Conservation (phyloP, 2,329 filamentous ascomycete genomes). For the Colletotrichum coccodes region DNA sequence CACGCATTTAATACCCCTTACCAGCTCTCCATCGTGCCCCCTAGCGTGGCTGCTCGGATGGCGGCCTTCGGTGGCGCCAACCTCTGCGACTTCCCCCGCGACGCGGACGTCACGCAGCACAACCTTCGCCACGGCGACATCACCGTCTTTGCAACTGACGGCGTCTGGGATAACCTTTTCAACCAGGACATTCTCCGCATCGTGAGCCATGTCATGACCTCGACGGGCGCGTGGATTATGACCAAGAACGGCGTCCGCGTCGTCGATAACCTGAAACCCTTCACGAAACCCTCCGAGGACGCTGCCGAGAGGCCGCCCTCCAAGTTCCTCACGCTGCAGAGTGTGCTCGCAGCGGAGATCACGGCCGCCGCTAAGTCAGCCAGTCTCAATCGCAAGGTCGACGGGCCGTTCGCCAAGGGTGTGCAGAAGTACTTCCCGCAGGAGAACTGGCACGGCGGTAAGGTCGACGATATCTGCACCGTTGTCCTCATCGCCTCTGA, state of each 20-base stretch:
- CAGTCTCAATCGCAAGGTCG: conserved; percentile 81
- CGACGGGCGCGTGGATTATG: conserved; percentile 78
- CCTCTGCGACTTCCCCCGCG: conserved; percentile 83
- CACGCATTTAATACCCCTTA: conserved; percentile 98
- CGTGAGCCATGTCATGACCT: conserved; percentile 80
- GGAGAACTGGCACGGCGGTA: conserved; percentile 90
- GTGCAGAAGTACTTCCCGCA: conserved; percentile 88
- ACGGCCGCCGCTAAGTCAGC: conserved; percentile 85
- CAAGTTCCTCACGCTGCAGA: conserved; percentile 70
- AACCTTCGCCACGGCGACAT: conserved; percentile 89
- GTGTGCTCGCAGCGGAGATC: conserved; percentile 81
- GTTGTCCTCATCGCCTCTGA: conserved; percentile 83
- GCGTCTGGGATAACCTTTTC: conserved; percentile 95
- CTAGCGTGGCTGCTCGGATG: conserved; percentile 81
- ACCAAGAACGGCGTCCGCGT: conserved; percentile 69
- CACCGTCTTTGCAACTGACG: conserved; percentile 92
- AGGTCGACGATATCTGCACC: conserved; percentile 95
- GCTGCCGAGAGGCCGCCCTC: conserved; percentile 35
- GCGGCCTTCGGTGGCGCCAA: conserved; percentile 85
- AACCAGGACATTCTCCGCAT: conserved; percentile 88
- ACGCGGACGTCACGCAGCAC: conserved; percentile 84
- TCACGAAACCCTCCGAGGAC: conserved; percentile 57
- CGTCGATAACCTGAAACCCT: conserved; percentile 64
- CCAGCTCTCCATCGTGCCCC: conserved; percentile 89
- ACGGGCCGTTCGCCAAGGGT: conserved; percentile 95